phyloP scores from a whole-genome alignment of 2,329 filamentous ascomycete species.

The Ophiostoma fasciatum region DNA sequence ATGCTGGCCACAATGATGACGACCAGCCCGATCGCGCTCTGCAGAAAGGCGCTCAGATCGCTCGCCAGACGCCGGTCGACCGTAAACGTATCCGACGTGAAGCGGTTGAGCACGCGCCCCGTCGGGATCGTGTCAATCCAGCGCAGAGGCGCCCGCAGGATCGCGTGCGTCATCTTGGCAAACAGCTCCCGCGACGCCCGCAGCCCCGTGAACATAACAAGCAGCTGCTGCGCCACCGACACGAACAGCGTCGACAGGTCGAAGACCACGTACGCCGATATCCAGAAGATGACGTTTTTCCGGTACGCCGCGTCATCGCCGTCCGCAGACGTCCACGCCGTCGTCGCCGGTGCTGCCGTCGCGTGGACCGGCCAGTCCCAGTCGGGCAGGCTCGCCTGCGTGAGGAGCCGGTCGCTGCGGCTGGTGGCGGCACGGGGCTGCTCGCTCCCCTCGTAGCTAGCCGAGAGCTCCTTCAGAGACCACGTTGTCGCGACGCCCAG shows the following conservation, averaged over 20 bases:
- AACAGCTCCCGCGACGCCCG: conserved; percentile 18
- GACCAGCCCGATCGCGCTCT: conserved; percentile 17
- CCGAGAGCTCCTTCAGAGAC: conserved; percentile 21
- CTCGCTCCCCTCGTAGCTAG: conserved; percentile 13
- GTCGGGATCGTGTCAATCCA: conserved; percentile 26
- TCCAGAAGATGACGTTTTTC: conserved; percentile 15
- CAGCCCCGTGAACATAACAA: conserved; percentile 18
- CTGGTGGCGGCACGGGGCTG: not conserved
- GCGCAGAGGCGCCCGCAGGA: conserved; percentile 24
- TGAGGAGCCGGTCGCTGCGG: conserved; percentile 5
- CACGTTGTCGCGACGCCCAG: conserved; percentile 17
- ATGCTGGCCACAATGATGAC: conserved; percentile 22
- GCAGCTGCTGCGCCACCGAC: conserved; percentile 13
- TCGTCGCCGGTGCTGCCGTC: not conserved
- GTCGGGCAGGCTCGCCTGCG: conserved; percentile 5
- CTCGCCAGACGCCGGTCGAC: conserved; percentile 21
- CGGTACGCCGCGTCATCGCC: conserved; percentile 8
- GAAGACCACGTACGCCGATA: conserved; percentile 17
- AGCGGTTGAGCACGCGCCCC: conserved; percentile 28
- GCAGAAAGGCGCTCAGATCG: conserved; percentile 17
- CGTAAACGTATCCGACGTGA: conserved; percentile 24
- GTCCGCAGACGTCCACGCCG: not conserved
- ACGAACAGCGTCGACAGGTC: conserved; percentile 13
- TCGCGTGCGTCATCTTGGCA: conserved; percentile 19
- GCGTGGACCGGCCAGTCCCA: conserved; percentile 2